Base-by-base conservation (phyloP, 2,329 filamentous ascomycete species). In the Phoma sp. region DNA sequence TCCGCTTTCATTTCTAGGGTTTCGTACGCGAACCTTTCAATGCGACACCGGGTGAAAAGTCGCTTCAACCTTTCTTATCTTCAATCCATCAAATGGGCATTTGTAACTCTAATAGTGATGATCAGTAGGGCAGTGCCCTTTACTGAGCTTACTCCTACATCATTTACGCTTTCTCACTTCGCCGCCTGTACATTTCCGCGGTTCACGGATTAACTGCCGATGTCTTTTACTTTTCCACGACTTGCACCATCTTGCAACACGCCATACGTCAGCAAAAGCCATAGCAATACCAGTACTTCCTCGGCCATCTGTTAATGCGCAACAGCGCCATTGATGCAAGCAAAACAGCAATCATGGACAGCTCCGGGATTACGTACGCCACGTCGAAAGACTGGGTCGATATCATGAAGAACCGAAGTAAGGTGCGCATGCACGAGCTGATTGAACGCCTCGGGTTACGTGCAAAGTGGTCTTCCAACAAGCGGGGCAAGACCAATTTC, bases 391-490 rank as follows among this genome's bases (percentile, higher is more conserved):
- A 74, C 60, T 74, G 71, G 71, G 56, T 73, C 42, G 71, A 74
- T 52, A 71, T 73, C 18, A 72, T 72, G 70, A 71, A 71, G 42
- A 74, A 74, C 48, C 57, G 69, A 11, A 71, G 67, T 26, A 71
- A 70, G 48, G 59, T 72, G 25, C 67, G 69, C 42, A 74, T 74
- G 71, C 71, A 74, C 48, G 70, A 73, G 47, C 53, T 74, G n/a
- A 74, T 74, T 18, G 70, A 74, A 37, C 61, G 69, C 12, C 62
- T 74, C 37, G 71, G 71, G 5, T 43, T 74, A 11, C 66, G 70
- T 21, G 70, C 71, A 10, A 74, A 72, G 56, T 72, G 70, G 70
- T 72, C 68, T 23, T 71, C 69, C n/a, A 73, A 73, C 57, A 74
- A 73, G 48, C 71, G 71, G 15, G 71, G 71, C 42, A 74, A 74